These are phyloP conservation scores for Erodium maritimum DNA, from an alignment of 345 rosid species.

Conservation along the genomic window DNA sequence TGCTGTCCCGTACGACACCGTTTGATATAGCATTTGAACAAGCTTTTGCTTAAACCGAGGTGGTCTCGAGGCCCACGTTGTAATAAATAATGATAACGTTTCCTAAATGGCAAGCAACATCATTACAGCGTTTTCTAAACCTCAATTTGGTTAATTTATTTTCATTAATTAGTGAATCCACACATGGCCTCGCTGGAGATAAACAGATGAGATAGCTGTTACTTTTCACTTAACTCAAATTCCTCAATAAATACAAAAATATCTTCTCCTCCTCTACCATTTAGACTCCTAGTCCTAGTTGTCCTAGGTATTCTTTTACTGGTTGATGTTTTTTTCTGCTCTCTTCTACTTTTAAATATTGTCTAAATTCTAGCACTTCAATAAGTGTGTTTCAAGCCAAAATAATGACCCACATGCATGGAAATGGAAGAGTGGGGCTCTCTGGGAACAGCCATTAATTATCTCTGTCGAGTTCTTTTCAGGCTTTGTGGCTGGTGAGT, in stretches of 20 bases:
- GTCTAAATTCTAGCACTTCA: constrained; percentile 20
- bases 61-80: too few species aligned
- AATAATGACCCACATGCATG: constrained; percentile 41
- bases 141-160: too few species aligned
- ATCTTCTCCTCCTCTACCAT: too few species aligned
- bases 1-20: too few species aligned
- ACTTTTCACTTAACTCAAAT: background rate
- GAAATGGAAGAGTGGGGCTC: constrained; percentile 12
- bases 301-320: too few species aligned
- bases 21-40: too few species aligned
- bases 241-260: too few species aligned
- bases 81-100: background rate
- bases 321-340: background rate
- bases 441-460: constrained; percentile 20
- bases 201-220: background rate
- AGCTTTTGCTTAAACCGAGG: too few species aligned
- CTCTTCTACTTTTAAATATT: background rate
- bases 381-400: constrained; percentile 50
- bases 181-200: background rate
- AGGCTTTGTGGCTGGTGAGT: constrained; percentile 13
- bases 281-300: too few species aligned
- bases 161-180: too few species aligned
- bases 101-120: background rate
- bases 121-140: background rate
- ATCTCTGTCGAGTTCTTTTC: constrained; percentile 18